phyloP scores from a whole-genome alignment of 2,329 filamentous ascomycete species.

The Fusarium sp. region DNA sequence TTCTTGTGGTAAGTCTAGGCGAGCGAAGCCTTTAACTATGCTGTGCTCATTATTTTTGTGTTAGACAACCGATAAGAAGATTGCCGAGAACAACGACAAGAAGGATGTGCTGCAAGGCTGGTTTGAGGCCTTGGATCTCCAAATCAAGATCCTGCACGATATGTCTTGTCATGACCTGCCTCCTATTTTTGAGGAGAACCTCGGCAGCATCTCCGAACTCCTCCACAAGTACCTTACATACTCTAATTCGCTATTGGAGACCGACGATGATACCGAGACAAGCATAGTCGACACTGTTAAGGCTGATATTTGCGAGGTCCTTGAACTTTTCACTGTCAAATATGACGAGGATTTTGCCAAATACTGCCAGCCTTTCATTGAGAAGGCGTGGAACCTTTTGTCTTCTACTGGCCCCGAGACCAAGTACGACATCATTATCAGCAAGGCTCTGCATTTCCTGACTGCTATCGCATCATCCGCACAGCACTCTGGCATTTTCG shows the following conservation, averaged over 20 bases:
- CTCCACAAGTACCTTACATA: constrained; percentile 95
- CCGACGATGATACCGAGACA: constrained; percentile 89
- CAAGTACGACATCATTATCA: constrained; percentile 94
- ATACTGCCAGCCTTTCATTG: constrained; percentile 86
- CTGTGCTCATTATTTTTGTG: constrained; percentile 32
- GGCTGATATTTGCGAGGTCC: constrained; percentile 90
- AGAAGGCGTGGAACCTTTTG: constrained; percentile 90
- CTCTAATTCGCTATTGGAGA: constrained; percentile 84
- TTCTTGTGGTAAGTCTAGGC: constrained; percentile 74
- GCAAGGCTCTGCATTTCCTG: constrained; percentile 93
- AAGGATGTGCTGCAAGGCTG: constrained; percentile 80
- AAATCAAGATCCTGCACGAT: constrained; percentile 94
- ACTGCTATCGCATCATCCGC: constrained; percentile 86
- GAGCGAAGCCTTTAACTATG: neutral
- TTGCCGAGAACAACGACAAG: constrained; percentile 82
- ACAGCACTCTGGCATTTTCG: constrained; percentile 86
- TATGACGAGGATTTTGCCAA: constrained; percentile 93
- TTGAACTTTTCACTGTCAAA: constrained; percentile 93
- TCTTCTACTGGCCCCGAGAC: constrained; percentile 88
- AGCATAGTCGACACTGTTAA: constrained; percentile 88
- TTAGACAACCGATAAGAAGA: constrained; percentile 75
- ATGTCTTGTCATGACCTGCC: constrained; percentile 97
- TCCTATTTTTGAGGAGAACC: constrained; percentile 91
- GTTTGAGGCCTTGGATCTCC: constrained; percentile 87
- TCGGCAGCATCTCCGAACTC: constrained; percentile 80